These are phyloP conservation scores for Lotmaria passim DNA, from an alignment of 208 protist species.

Conservation along the genomic window DNA sequence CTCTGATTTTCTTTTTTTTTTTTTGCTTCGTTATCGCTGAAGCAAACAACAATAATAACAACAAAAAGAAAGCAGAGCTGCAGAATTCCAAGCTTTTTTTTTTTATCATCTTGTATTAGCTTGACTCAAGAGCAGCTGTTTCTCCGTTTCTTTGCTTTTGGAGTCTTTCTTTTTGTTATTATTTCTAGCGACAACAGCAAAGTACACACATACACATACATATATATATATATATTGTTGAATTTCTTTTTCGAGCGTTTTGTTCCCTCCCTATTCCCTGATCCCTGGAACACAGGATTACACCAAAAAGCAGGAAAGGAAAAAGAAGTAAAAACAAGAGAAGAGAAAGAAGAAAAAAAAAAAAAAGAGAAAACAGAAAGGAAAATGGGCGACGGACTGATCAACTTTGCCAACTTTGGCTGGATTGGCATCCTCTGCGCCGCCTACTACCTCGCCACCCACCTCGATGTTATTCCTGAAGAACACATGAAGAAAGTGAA, in stretches of 20 bases:
- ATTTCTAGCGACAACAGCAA: not conserved
- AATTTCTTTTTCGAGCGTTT: not conserved
- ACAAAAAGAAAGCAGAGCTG: no score
- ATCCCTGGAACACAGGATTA: not conserved
- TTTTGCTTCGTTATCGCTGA: no score
- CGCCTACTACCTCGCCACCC: slow-evolving; percentile 38
- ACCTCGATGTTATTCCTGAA: slow-evolving; percentile 31
- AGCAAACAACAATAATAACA: no score
- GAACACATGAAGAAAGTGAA: slow-evolving; percentile 33
- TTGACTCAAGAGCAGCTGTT: no score
- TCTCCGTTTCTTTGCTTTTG: no score
- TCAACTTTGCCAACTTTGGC: slow-evolving; percentile 55
- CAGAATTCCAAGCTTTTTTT: no score
- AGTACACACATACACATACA: not conserved
- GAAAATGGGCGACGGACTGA: slow-evolving; percentile 45
- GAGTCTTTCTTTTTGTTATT: not conserved
- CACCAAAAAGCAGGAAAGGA: no score
- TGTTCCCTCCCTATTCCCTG: not conserved
- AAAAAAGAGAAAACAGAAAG: not conserved
- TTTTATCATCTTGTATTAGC: no score
- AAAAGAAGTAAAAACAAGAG: no score
- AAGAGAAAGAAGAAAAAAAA: slow-evolving; percentile 1
- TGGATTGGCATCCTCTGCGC: slow-evolving; percentile 44
- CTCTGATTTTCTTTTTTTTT: no score
- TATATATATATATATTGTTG: not conserved